phyloP scores from a whole-genome alignment of 2,329 filamentous ascomycete species.

The Sphaerulina vaccinii region DNA sequence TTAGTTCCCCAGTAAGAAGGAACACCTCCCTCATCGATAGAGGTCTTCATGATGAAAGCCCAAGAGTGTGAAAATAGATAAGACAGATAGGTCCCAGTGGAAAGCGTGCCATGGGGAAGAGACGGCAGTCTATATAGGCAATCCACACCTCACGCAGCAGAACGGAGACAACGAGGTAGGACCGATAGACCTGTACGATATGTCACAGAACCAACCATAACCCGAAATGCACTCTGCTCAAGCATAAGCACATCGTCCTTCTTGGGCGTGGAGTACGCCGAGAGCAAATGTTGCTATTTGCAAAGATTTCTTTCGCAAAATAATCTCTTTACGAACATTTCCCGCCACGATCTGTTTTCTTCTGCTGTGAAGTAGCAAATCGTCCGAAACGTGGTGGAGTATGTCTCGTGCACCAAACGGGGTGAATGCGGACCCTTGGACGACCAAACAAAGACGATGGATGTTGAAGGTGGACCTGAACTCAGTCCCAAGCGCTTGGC shows the following conservation, averaged over 20 bases:
- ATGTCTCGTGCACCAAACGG: background rate
- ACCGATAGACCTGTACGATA: too few relatives aligned
- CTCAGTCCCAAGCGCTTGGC: background rate
- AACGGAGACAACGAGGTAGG: too few relatives aligned
- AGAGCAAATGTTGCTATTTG: background rate
- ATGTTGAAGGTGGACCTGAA: background rate
- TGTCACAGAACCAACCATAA: too few relatives aligned
- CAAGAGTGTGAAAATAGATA: background rate
- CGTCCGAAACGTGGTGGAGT: background rate
- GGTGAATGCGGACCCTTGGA: background rate
- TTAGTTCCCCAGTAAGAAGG: slow-evolving; percentile 27
- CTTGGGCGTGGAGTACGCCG: background rate
- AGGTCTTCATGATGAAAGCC: slow-evolving; percentile 20
- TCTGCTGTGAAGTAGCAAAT: background rate
- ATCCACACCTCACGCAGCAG: too few relatives aligned
- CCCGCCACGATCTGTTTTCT: background rate
- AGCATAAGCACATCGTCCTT: too few relatives aligned
- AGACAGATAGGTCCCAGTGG: slow-evolving; percentile 2
- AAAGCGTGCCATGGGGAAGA: slow-evolving; percentile 6
- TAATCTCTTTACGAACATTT: background rate
- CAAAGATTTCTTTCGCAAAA: background rate
- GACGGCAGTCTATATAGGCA: slow-evolving; percentile 11
- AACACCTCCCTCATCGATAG: slow-evolving; percentile 19
- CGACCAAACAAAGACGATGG: background rate
- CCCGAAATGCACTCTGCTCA: too few relatives aligned